Conservation (phyloP, 768 basidiomycete species). For the Tricholoma saponaceum region DNA sequence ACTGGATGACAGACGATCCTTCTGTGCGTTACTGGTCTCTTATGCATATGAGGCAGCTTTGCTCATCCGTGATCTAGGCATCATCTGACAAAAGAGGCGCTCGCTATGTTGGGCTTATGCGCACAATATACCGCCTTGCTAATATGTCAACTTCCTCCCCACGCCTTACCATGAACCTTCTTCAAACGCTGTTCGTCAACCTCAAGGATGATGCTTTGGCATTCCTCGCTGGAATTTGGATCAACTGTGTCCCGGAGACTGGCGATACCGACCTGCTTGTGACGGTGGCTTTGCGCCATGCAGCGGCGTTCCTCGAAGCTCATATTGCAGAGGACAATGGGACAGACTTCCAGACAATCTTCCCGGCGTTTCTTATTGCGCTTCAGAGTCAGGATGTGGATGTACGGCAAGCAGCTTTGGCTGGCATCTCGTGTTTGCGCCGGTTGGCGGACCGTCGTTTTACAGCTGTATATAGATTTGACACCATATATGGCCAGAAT, state of each 20-base stretch:
- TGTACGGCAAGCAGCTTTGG: slow-evolving; percentile 49
- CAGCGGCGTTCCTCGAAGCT: slow-evolving; percentile 76
- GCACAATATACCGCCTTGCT: slow-evolving; percentile 60
- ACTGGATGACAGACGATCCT: slow-evolving; percentile 46
- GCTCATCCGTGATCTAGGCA: slow-evolving; percentile 1
- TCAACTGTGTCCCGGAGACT: slow-evolving; percentile 21
- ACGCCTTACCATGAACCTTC: slow-evolving; percentile 50
- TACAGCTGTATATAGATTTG: slow-evolving; percentile 64
- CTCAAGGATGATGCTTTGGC: slow-evolving; percentile 68
- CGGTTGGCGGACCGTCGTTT: slow-evolving; percentile 39
- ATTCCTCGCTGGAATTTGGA: slow-evolving; percentile 79
- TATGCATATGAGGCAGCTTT: not conserved
- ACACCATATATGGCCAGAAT: slow-evolving; percentile 63
- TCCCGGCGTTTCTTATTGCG: slow-evolving; percentile 66
- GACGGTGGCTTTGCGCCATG: slow-evolving; percentile 66
- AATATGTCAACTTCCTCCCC: slow-evolving; percentile 50
- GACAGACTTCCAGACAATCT: slow-evolving; percentile 76
- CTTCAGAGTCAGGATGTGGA: slow-evolving; percentile 41
- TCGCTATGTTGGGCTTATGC: slow-evolving; percentile 57
- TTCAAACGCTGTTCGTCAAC: slow-evolving; percentile 62
- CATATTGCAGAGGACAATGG: slow-evolving; percentile 48
- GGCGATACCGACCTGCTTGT: slow-evolving; percentile 29
- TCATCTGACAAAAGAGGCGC: slow-evolving; percentile 20
- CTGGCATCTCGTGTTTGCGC: slow-evolving; percentile 48
- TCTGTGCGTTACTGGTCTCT: slow-evolving; percentile 26